Evolutionary conservation across 1,284 basidiomycete genomes (phyloP).

Genomic region (Volvariella surrecta): DNA sequence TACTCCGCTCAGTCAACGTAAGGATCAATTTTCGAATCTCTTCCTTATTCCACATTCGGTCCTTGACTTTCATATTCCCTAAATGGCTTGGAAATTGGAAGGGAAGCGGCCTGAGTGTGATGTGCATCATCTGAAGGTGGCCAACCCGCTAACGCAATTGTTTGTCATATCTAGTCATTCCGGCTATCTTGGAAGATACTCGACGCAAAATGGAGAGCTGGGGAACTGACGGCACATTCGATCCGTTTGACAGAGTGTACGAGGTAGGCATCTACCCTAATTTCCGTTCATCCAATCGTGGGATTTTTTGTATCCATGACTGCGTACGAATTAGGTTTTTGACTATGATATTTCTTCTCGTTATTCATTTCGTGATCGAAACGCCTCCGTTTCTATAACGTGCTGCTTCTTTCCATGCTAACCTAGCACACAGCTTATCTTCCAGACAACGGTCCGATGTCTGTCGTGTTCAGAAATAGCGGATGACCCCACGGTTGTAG

Average conservation of each 20-base stretch:
- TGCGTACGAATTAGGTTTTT: neutral
- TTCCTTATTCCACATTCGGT: constrained; percentile 1
- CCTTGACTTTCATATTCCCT: constrained; percentile 3
- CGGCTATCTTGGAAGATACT: constrained; percentile 53
- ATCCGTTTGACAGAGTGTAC: constrained; percentile 64
- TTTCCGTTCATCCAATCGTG: constrained; percentile 7
- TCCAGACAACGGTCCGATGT: constrained; percentile 61
- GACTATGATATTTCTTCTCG: neutral
- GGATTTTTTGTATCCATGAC: constrained; percentile 3
- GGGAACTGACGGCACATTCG: constrained; percentile 50
- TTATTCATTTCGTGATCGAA: neutral
- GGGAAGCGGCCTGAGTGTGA: too few relatives aligned
- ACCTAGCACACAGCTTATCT: constrained; percentile 52
- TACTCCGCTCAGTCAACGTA: constrained; percentile 48
- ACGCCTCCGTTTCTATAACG: constrained; percentile 6
- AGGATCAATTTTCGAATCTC: constrained; percentile 18
- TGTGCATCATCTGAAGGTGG: too few relatives aligned
- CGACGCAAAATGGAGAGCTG: constrained; percentile 48
- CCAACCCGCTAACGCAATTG: too few relatives aligned
- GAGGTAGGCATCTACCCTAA: constrained; percentile 35
- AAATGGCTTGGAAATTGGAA: constrained; percentile 1
- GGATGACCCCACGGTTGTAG: constrained; percentile 47
- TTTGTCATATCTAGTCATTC: constrained; percentile 38
- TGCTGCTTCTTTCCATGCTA: constrained; percentile 3
- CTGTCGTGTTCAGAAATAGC: constrained; percentile 61